Evolutionary conservation across 306 rosid species (phyloP).

Genomic region (Begonia masoniana): DNA sequence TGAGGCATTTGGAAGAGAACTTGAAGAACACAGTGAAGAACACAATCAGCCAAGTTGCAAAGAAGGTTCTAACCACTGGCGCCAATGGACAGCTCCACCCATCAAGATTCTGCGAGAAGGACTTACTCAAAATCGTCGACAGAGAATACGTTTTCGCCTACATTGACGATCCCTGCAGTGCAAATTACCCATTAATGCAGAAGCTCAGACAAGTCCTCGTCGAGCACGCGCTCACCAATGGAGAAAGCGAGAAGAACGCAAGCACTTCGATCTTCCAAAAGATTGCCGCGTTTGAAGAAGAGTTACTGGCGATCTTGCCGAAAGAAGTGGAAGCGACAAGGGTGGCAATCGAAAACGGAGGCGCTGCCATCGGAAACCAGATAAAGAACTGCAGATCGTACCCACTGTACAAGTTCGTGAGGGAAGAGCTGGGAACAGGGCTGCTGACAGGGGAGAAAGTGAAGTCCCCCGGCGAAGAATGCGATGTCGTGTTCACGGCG

Average conservation of each 20-base stretch:
- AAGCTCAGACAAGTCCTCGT: slow-evolving; percentile 64
- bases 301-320: slow-evolving; percentile 47
- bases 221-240: slow-evolving; percentile 58
- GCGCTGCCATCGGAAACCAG: slow-evolving; percentile 33
- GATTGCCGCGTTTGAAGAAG: slow-evolving; percentile 66
- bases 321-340: slow-evolving; percentile 68
- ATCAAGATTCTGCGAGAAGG: slow-evolving; percentile 68
- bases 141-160: slow-evolving; percentile 59
- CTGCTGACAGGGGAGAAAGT: slow-evolving; percentile 57
- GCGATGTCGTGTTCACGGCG: slow-evolving; percentile 62
- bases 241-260: slow-evolving; percentile 34
- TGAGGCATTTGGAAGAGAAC: slow-evolving; percentile 91
- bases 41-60: slow-evolving; percentile 58
- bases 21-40: slow-evolving; percentile 52
- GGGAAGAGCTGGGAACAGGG: slow-evolving; percentile 47
- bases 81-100: slow-evolving; percentile 76
- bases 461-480: slow-evolving; percentile 71
- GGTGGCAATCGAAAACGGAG: slow-evolving; percentile 39
- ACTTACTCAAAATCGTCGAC: slow-evolving; percentile 62
- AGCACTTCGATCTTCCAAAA: slow-evolving; percentile 81
- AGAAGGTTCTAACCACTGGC: slow-evolving; percentile 60
- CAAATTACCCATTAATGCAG: slow-evolving; percentile 82
- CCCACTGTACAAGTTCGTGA: slow-evolving; percentile 72
- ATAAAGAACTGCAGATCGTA: slow-evolving; percentile 70
- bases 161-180: slow-evolving; percentile 61